Percentiles rank a stretch among this genome's conserved stretches.
Conservation (phyloP, 2,329 filamentous ascomycete species). For the Alternaria brassicae region DNA sequence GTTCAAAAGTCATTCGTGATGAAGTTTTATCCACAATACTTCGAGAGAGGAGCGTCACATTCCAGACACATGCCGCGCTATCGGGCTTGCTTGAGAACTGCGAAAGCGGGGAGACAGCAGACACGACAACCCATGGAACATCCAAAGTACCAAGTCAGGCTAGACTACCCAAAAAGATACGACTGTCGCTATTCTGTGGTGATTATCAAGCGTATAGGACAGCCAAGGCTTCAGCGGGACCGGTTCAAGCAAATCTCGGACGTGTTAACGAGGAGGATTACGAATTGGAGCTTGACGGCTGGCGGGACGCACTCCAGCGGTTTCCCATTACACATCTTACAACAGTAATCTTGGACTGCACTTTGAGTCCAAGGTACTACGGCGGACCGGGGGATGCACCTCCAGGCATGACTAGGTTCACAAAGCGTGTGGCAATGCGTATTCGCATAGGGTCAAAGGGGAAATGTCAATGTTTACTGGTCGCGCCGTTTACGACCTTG, state of each 20-base stretch:
- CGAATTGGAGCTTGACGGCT: background rate
- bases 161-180: background rate
- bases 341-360: background rate
- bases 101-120: background rate
- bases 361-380: background rate
- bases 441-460: conserved; percentile 4
- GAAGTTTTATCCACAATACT: background rate
- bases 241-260: background rate
- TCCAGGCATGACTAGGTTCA: background rate
- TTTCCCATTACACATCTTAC: background rate
- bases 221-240: background rate
- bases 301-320: background rate
- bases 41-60: background rate
- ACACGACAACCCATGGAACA: background rate
- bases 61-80: conserved; percentile 2
- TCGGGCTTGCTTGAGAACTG: background rate
- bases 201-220: background rate
- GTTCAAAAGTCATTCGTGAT: conserved; percentile 4
- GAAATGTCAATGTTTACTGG: background rate
- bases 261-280: background rate
- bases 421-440: background rate
- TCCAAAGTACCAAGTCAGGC: background rate
- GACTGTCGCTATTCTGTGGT: background rate
- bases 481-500: background rate
- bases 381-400: conserved; percentile 1